Evolutionary conservation across 352 stramenopile genomes (phyloP).

Genomic region (Globisporangium spinosum): DNA sequence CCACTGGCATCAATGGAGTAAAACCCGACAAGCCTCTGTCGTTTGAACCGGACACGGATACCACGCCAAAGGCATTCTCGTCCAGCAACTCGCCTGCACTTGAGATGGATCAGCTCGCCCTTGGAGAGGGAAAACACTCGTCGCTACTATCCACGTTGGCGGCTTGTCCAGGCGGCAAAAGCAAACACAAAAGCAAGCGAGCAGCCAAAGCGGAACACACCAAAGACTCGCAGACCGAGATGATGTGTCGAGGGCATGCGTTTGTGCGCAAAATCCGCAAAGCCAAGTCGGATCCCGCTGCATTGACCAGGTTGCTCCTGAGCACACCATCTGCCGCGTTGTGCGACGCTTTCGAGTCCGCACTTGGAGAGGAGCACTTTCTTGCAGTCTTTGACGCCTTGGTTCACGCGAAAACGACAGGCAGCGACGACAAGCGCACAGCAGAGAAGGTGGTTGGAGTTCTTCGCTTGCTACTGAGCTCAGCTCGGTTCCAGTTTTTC

Average conservation of each 20-base stretch:
- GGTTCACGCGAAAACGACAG: neutral
- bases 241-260: constrained; percentile 5
- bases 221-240: constrained; percentile 9
- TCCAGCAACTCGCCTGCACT: neutral
- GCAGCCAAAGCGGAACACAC: neutral
- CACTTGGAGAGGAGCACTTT: constrained; percentile 17
- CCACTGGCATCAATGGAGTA: neutral
- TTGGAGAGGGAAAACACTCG: neutral
- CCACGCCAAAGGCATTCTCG: neutral
- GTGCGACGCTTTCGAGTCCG: constrained; percentile 4
- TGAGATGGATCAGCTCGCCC: neutral
- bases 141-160: neutral
- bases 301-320: constrained; percentile 9
- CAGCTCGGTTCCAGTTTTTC: constrained; percentile 14
- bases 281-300: neutral
- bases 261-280: constrained; percentile 13
- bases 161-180: neutral
- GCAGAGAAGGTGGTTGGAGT: neutral
- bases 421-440: neutral
- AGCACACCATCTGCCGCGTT: neutral
- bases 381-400: constrained; percentile 13
- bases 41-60: neutral
- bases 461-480: constrained; percentile 6
- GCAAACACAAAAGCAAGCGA: neutral
- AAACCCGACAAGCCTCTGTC: neutral